Conservation (phyloP, 441 rosid species). For the Syzygium syzygioides region DNA sequence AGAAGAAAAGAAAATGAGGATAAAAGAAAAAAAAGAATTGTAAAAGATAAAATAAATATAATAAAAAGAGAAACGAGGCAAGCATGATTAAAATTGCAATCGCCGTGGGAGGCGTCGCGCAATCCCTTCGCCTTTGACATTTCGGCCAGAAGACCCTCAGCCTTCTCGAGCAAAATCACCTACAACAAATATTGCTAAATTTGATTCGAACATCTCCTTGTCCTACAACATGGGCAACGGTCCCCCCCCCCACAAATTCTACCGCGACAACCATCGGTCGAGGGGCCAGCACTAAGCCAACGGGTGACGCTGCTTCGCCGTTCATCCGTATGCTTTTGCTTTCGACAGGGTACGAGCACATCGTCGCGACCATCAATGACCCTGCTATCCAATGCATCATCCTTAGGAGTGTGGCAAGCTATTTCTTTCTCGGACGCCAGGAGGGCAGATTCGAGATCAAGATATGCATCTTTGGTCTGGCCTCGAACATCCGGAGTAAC, state of each 20-base stretch:
- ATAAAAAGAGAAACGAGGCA: not conserved
- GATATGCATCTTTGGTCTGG: not conserved
- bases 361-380: not conserved
- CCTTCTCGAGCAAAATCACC: not conserved
- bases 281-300: not conserved
- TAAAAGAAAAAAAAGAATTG: not conserved
- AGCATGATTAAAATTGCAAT: not conserved
- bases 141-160: not conserved
- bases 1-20: not conserved
- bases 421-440: not conserved
- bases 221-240: not conserved
- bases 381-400: not conserved
- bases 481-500: not conserved
- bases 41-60: not conserved
- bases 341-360: not conserved
- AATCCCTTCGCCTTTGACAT: not conserved
- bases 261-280: not conserved
- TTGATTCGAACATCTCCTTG: not conserved
- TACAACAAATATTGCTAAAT: not conserved
- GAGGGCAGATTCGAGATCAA: not conserved
- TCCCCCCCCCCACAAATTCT: not conserved
- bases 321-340: not conserved
- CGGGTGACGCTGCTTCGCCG: not conserved
- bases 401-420: not conserved
- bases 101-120: not conserved